Evolutionary conservation across 768 basidiomycete species (phyloP), one percentile per base, ranked within the genome.

Genomic region (Amanita exitialis): DNA sequence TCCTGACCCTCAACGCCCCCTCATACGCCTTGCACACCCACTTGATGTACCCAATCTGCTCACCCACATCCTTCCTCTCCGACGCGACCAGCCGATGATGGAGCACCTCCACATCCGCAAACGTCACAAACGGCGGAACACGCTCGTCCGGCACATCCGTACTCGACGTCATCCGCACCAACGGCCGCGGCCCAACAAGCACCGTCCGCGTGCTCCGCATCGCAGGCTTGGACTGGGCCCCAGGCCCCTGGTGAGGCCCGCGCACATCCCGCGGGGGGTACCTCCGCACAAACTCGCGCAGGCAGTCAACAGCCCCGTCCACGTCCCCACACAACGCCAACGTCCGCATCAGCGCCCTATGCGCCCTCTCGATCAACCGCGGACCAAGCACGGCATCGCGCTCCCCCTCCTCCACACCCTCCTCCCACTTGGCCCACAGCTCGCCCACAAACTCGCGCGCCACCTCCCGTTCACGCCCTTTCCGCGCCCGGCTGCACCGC

Each of bases 71-170:
- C 23, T 35, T 20, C 30, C 42, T 44, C 20, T 36, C 49, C 30
- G 18, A 44, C 10, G 63, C 69, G 12, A 84, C 78, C 25, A 92
- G 65, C 23, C 83, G 72, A 52, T 90, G 77, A 62, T 95, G 91
- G 46, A 96, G 68, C 4, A 83, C 54, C 56, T 88, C 83, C n/a
- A 95, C 56, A 61, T 95, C 90, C 13, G 67, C 57, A 61, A 92
- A 95, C 10, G 79, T 74, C 18, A 95, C 58, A 36, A 92, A 62
- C 0, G 92, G 92, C 0, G 92, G 88, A 5, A 96, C 83, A 20
- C 75, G 61, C 57, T 90, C 85, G 60, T 96, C 93, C 1, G 79
- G 76, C 3, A 85, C 72, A 15, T 80, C 78, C 2, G 71, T 64
- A 0, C 66, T 63, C 4, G 81, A 75, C 2, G 77, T 79, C 56